Conservation (phyloP, 106 monocot genomes). For the Phalaenopsis aphrodite region DNA sequence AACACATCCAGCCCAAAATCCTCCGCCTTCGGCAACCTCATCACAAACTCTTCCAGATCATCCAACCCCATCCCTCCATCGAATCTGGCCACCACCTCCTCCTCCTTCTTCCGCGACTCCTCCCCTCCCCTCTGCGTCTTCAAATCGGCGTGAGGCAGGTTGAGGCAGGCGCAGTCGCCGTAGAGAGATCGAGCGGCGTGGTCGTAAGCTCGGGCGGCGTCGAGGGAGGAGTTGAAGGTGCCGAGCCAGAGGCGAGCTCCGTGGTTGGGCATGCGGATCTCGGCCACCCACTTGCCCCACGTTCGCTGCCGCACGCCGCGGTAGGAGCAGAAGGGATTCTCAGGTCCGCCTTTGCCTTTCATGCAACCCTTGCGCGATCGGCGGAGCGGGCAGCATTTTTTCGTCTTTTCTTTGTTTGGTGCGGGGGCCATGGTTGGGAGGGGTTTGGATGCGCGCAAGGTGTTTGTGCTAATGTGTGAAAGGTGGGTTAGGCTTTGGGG, state of each 20-base stretch:
- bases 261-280: constrained; percentile 13
- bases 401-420: not conserved
- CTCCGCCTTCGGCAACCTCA: constrained; percentile 44
- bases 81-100: not conserved
- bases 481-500: not conserved
- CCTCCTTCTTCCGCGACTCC: no score
- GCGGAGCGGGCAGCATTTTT: not conserved
- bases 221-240: not conserved
- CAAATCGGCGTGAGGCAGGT: constrained; percentile 1
- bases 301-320: constrained; percentile 48
- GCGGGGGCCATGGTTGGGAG: not conserved
- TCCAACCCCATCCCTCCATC: not conserved
- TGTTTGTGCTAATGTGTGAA: not conserved
- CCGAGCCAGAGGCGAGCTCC: constrained; percentile 7
- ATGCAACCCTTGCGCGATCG: constrained; percentile 48
- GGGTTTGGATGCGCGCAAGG: not conserved
- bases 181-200: constrained; percentile 42
- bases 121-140: not conserved
- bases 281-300: constrained; percentile 55
- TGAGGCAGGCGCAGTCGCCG: constrained; percentile 36
- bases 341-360: constrained; percentile 53
- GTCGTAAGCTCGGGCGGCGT: constrained; percentile 28
- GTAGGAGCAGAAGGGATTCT: constrained; percentile 36
- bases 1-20: constrained; percentile 48
- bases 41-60: constrained; percentile 37